phyloP scores from a whole-genome alignment of 441 rosid genomes.

The Croton laevigatus region DNA sequence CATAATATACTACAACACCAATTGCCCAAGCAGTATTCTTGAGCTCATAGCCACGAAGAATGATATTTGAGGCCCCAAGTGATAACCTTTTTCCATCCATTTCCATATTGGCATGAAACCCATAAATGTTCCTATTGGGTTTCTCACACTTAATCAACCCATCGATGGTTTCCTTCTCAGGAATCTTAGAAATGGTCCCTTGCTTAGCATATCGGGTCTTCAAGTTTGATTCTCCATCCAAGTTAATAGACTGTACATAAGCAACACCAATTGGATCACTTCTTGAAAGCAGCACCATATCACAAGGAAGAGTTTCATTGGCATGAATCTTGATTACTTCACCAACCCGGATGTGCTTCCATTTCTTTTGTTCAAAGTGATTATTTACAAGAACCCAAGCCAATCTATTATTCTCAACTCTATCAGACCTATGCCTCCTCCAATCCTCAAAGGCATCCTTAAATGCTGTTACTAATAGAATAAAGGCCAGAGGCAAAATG shows the following conservation, averaged over 20 bases:
- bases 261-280: slow-evolving; percentile 97
- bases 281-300: slow-evolving; percentile 79
- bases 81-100: slow-evolving; percentile 80
- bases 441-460: slow-evolving; percentile 96
- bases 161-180: slow-evolving; percentile 47
- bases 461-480: slow-evolving; percentile 80
- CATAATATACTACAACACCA: slow-evolving; percentile 89
- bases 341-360: slow-evolving; percentile 81
- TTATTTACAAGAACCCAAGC: slow-evolving; percentile 53
- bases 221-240: slow-evolving; percentile 96
- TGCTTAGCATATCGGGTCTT: slow-evolving; percentile 98
- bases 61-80: slow-evolving; percentile 92
- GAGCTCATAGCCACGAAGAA: slow-evolving; percentile 92
- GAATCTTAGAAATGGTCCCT: slow-evolving; percentile 65
- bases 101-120: slow-evolving; percentile 90
- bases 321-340: slow-evolving; percentile 66
- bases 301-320: slow-evolving; percentile 88
- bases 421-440: slow-evolving; percentile 80
- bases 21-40: slow-evolving; percentile 83
- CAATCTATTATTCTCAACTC: slow-evolving; percentile 80
- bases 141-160: slow-evolving; percentile 93
- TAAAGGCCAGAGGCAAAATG: slow-evolving; percentile 77
- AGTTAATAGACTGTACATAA: slow-evolving; percentile 88
- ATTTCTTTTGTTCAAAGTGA: slow-evolving; percentile 60
- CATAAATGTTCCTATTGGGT: slow-evolving; percentile 97